Percentiles rank a stretch among this genome's conserved stretches.
Evolutionary conservation across 305 asterid genomes (phyloP).

Genomic region (Andrographis paniculata): DNA sequence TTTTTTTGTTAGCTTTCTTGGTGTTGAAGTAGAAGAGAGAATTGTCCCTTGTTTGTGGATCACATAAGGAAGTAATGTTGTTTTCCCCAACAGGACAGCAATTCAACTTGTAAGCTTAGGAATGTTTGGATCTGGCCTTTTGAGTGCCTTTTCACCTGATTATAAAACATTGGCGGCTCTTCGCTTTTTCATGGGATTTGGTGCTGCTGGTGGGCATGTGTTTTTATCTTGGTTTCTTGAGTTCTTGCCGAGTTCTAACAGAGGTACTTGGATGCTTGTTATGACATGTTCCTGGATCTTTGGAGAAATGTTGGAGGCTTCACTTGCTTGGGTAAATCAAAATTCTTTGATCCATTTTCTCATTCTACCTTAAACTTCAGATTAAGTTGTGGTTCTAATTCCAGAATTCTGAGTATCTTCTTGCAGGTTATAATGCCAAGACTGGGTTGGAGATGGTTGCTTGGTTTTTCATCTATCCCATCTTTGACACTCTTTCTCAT

Average conservation of each 20-base stretch:
- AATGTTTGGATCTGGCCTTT: constrained; percentile 21
- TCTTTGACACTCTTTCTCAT: constrained; percentile 29
- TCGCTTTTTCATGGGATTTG: constrained; percentile 36
- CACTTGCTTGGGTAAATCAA: constrained; percentile 36
- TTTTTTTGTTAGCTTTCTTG: too few relatives aligned
- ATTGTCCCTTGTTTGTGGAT: background rate
- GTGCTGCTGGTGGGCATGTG: constrained; percentile 33
- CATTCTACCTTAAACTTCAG: background rate
- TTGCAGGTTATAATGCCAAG: constrained; percentile 39
- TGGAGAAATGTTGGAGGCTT: constrained; percentile 32
- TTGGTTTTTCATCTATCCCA: constrained; percentile 40
- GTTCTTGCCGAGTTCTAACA: constrained; percentile 27
- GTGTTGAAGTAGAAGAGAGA: background rate
- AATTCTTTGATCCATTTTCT: background rate
- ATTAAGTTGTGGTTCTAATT: background rate
- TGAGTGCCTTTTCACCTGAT: constrained; percentile 31
- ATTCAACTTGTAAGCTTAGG: constrained; percentile 8
- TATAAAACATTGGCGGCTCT: constrained; percentile 20
- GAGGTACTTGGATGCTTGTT: constrained; percentile 36
- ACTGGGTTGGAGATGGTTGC: constrained; percentile 50
- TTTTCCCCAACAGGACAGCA: constrained; percentile 7
- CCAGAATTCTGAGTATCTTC: background rate
- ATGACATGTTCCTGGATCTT: constrained; percentile 24
- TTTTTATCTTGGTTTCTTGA: constrained; percentile 37
- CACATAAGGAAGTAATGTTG: background rate